Percentiles rank a stretch among this genome's conserved stretches.
phyloP scores from a whole-genome alignment of 768 basidiomycete species.

The Mycena pura region DNA sequence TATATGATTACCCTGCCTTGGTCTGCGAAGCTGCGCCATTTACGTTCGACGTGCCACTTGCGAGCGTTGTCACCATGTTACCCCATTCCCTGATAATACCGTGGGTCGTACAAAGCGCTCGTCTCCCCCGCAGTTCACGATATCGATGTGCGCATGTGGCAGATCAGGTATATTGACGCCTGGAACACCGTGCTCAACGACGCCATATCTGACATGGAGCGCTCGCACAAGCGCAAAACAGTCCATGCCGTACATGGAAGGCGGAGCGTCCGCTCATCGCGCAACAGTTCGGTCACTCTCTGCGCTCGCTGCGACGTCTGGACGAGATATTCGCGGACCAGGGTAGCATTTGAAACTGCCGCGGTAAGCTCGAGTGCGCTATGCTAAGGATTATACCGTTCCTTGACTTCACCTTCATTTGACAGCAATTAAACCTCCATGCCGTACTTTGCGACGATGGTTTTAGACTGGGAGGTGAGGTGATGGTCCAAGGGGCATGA shows the following conservation, averaged over 20 bases:
- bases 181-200: conserved; percentile 14
- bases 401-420: too few relatives aligned
- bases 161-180: conserved; percentile 17
- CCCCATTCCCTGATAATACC: conserved; percentile 30
- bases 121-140: neutral
- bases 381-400: conserved; percentile 9
- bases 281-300: conserved; percentile 18
- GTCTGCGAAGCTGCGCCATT: conserved; percentile 28
- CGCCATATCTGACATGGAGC: conserved; percentile 3
- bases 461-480: too few relatives aligned
- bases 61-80: conserved; percentile 25
- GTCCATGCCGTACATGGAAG: conserved; percentile 5
- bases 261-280: conserved; percentile 12
- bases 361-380: conserved; percentile 4
- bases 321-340: neutral
- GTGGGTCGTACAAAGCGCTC: conserved; percentile 29
- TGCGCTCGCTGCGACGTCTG: conserved; percentile 11
- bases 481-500: too few relatives aligned
- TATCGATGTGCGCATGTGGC: neutral
- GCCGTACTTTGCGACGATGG: too few relatives aligned
- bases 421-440: too few relatives aligned
- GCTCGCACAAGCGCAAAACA: neutral
- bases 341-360: neutral
- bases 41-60: conserved; percentile 27
- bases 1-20: conserved; percentile 34